A percentile compares a stretch with the other conserved stretches of the same genome.
These are phyloP conservation scores for Cordyceps militaris DNA, from an alignment of 2,329 filamentous ascomycete species.

Conservation along the genomic window DNA sequence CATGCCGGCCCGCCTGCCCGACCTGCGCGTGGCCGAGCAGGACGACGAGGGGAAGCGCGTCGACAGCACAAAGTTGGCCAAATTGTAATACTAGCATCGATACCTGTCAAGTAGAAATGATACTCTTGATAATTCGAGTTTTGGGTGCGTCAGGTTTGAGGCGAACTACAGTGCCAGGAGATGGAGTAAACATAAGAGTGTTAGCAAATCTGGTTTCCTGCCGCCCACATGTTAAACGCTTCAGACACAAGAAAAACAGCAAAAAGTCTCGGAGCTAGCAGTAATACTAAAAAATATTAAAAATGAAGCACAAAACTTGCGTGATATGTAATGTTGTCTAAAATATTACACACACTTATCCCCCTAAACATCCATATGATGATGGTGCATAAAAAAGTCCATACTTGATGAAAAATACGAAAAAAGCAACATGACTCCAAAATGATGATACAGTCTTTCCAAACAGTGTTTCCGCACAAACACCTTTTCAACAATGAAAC, in stretches of 20 bases:
- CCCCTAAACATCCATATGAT: conserved; percentile 17
- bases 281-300: not conserved
- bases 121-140: too few relatives aligned
- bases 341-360: not conserved
- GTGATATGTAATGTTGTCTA: conserved; percentile 6
- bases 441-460: conserved; percentile 12
- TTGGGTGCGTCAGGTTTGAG: too few relatives aligned
- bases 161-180: too few relatives aligned
- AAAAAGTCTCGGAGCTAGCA: not conserved
- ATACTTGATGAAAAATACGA: not conserved
- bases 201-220: too few relatives aligned
- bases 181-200: too few relatives aligned
- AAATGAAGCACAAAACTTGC: not conserved
- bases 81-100: conserved; percentile 27
- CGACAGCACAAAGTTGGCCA: conserved; percentile 51
- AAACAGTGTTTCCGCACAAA: conserved; percentile 10
- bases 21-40: conserved; percentile 67
- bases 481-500: not conserved
- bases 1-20: conserved; percentile 65
- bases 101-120: too few relatives aligned
- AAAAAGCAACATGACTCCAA: not conserved
- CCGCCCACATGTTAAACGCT: too few relatives aligned
- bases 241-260: too few relatives aligned
- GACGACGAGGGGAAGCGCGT: conserved; percentile 68
- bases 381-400: conserved; percentile 13